phyloP scores from a whole-genome alignment of 163 green algal species.

The Scenedesmus sp. region DNA sequence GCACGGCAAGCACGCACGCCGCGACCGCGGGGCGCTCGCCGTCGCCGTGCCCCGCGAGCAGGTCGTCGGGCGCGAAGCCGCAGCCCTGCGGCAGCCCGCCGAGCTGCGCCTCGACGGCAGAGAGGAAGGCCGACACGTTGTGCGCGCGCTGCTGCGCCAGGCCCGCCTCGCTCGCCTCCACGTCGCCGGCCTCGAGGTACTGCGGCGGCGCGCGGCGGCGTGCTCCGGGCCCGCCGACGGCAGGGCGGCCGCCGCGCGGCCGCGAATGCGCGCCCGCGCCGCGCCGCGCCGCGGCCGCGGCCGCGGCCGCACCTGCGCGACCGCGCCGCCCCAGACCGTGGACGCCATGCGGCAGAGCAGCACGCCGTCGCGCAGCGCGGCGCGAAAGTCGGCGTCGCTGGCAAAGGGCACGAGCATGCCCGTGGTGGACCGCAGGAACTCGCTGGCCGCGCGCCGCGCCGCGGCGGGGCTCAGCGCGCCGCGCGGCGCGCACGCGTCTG shows the following conservation, averaged over 20 bases:
- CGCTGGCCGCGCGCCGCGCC: constrained; percentile 56
- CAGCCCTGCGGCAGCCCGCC: constrained; percentile 52
- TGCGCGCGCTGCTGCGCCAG: constrained; percentile 31
- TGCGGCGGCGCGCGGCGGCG: neutral
- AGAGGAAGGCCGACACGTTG: constrained; percentile 74
- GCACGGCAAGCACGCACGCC: constrained; percentile 70
- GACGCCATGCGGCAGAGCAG: constrained; percentile 72
- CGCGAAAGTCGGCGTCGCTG: constrained; percentile 68
- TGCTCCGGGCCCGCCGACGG: too few relatives aligned
- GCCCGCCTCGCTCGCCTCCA: constrained; percentile 17
- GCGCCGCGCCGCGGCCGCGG: too few relatives aligned
- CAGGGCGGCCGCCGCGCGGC: neutral
- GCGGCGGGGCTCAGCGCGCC: too few relatives aligned
- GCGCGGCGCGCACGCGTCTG: too few relatives aligned
- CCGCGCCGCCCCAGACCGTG: constrained; percentile 51
- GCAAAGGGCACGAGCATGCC: constrained; percentile 54
- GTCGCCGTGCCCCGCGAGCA: constrained; percentile 49
- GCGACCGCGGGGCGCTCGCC: constrained; percentile 67
- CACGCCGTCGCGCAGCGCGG: constrained; percentile 63
- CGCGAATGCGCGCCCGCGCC: neutral
- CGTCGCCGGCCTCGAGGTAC: neutral
- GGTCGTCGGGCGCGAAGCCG: constrained; percentile 61
- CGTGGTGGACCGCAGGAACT: constrained; percentile 63
- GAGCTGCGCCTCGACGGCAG: constrained; percentile 37
- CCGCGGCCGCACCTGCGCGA: constrained; percentile 48